phyloP scores from a whole-genome alignment of 352 stramenopile species.

The Globisporangium splendens region DNA sequence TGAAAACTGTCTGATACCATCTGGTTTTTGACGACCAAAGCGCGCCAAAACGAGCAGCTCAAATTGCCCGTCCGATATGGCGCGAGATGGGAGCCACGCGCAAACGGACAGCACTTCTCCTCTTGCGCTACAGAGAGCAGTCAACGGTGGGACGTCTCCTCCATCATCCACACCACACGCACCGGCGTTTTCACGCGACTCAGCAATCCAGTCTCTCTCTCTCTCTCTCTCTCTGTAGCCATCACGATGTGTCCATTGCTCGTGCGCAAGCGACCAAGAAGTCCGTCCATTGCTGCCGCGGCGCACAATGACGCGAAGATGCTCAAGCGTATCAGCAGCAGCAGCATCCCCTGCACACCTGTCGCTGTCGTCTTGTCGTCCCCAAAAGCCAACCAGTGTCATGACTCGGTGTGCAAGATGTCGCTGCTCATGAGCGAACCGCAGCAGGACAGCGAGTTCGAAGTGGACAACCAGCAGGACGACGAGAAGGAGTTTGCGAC shows the following conservation, averaged over 20 bases:
- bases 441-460: neutral
- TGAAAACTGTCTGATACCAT: neutral
- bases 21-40: conserved; percentile 1
- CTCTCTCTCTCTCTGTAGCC: neutral
- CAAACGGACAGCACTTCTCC: conserved; percentile 22
- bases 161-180: too few relatives aligned
- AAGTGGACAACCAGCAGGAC: neutral
- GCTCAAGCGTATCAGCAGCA: too few relatives aligned
- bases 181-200: too few relatives aligned
- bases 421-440: neutral
- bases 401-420: conserved; percentile 1
- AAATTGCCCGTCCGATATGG: conserved; percentile 9
- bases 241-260: conserved; percentile 12
- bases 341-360: neutral
- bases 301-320: neutral
- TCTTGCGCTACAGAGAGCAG: conserved; percentile 21
- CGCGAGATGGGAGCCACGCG: too few relatives aligned
- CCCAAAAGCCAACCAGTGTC: neutral
- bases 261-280: conserved; percentile 13
- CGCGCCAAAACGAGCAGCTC: conserved; percentile 16
- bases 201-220: neutral
- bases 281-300: neutral
- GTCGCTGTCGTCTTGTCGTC: too few relatives aligned
- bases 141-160: conserved; percentile 4
- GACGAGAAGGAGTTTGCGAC: conserved; percentile 22